Base-by-base conservation (phyloP, 441 rosid genomes). In the Macaranga tanarius region DNA sequence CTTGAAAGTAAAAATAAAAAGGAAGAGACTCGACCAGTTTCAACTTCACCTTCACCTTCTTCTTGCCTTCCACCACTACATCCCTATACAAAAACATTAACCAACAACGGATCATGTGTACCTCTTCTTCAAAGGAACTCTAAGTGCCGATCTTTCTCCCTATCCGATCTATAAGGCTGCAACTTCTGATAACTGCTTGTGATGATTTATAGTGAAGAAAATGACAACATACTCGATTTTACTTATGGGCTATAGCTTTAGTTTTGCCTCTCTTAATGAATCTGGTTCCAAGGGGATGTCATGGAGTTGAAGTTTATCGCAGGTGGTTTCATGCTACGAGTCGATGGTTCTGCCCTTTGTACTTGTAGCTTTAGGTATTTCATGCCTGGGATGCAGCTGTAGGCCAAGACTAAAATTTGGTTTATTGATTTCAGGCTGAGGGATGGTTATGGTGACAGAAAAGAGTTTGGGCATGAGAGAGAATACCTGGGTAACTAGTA, bases 111-210 rank as follows among this genome's bases (percentile, higher is more conserved):
- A 44, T 45, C 80, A n/a, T n/a, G n/a, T n/a, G n/a, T n/a, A n/a
- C n/a, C n/a, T n/a, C n/a, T n/a, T n/a, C n/a, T n/a, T n/a, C n/a
- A n/a, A n/a, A n/a, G n/a, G n/a, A n/a, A n/a, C n/a, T n/a, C n/a
- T n/a, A n/a, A n/a, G n/a, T n/a, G n/a, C n/a, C n/a, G n/a, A n/a
- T n/a, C n/a, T n/a, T n/a, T n/a, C n/a, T n/a, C n/a, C n/a, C n/a
- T n/a, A 47, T 72, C 85, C 13, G 86, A 82, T 76, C 71, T 78
- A 12, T 84, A 80, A 13, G 54, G 73, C 70, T 62, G 51, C 74
- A 45, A 61, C 77, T 67, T 64, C 71, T 56, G 54, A 69, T 64
- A 23, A 71, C 72, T 59, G 45, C 71, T 19, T 57, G 54, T 59
- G 62, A 70, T 31, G 17, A 47, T 22, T 26, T 3, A 15, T 20